Base-by-base conservation (phyloP, 345 rosid species). In the Euphorbia lathyris region DNA sequence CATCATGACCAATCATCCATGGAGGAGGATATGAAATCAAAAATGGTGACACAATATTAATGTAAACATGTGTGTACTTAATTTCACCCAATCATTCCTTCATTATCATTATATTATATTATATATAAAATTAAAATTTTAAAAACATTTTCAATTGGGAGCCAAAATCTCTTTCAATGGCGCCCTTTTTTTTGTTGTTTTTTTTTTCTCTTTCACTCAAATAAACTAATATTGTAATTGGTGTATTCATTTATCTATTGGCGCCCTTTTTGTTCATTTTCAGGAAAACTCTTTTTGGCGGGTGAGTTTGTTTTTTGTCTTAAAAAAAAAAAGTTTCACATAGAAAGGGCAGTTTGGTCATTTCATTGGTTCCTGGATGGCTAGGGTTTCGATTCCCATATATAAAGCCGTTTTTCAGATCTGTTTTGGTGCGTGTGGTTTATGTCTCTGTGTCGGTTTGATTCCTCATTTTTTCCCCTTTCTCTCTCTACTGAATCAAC, bases 341-440 rank as follows among this genome's bases (percentile, higher is more conserved):
- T 7, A 19, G 5, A 48, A 68, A 27, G 67, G 79, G 58, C 59
- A 66, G 7, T 60, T 9, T 22, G 5, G 79, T 71, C 60, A 76
- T 71, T 71, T 9, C 5, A n/a, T 0, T 0, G 6, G 0, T 1
- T 22, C 32, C 45, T 7, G 5, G 45, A 0, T 40, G 53, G 79
- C 74, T 78, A 73, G 81, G 81, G 81, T 78, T 78, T 78, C 74
- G 13, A 51, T 34, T 58, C 77, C 68, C 77, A 73, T 61, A 58
- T 78, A 78, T 78, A 78, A 51, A 58, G 67, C 51, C 29, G 40
- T 29, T 65, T 75, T 70, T 68, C 56, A 58, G 73, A 69, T 58
- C 59, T 56, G 52, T 74, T 69, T 10, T 12, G 45, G 58, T 26
- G 63, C 45, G 56, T 53, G 67, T 63, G 56, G 36, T 52, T 36